phyloP scores from a whole-genome alignment of 129 eudicot species.

The Centaurea solstitialis region DNA sequence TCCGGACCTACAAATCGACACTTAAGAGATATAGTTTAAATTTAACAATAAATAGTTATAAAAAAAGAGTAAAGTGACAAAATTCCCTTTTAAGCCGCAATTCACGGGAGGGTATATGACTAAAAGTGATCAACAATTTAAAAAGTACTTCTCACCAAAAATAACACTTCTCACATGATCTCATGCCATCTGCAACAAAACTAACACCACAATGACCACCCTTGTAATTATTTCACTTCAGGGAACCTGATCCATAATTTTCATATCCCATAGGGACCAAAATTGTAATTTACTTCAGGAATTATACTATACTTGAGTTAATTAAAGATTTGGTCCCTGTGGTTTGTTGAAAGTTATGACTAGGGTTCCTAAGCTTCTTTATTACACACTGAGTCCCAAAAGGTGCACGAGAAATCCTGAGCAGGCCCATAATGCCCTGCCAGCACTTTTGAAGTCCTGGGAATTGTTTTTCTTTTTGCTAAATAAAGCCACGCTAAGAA shows the following conservation, averaged over 20 bases:
- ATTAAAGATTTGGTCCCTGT: background rate
- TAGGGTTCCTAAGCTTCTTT: background rate
- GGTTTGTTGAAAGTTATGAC: background rate
- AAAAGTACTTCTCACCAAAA: too few relatives aligned
- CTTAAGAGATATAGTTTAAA: background rate
- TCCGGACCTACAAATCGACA: conserved; percentile 55
- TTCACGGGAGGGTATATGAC: too few relatives aligned
- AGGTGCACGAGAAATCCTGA: background rate
- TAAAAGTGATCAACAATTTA: too few relatives aligned
- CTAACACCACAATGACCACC: background rate
- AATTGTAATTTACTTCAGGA: background rate
- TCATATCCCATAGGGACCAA: background rate
- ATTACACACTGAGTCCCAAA: background rate
- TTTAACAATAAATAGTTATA: background rate
- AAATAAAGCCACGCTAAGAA: too few relatives aligned
- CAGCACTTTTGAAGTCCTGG: too few relatives aligned
- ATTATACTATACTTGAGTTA: background rate
- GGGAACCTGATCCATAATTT: background rate
- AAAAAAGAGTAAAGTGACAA: background rate
- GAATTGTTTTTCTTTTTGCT: too few relatives aligned
- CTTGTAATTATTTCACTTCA: background rate
- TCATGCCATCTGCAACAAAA: background rate
- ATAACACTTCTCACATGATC: too few relatives aligned
- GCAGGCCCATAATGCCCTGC: background rate
- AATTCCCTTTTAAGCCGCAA: background rate